phyloP scores from a whole-genome alignment of 768 basidiomycete species.

The Termitomyces sp. region DNA sequence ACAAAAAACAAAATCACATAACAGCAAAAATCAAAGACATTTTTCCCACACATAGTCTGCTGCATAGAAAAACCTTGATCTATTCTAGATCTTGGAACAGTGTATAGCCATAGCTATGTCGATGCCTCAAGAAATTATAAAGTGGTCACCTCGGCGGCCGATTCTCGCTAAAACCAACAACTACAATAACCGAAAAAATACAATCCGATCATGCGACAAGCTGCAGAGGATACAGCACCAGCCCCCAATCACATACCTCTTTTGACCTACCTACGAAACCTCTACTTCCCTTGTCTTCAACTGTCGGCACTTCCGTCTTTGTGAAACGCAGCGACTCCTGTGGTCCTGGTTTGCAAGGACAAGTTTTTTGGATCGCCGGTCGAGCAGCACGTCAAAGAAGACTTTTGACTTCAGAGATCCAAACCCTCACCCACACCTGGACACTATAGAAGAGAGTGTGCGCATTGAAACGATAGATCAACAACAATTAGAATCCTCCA shows the following conservation, averaged over 20 bases:
- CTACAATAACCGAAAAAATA: no score
- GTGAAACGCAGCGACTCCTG: constrained; percentile 68
- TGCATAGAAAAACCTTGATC: no score
- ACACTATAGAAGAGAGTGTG: constrained; percentile 50
- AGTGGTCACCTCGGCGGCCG: no score
- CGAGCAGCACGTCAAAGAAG: constrained; percentile 32
- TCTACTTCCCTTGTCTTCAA: constrained; percentile 31
- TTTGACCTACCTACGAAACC: constrained; percentile 21
- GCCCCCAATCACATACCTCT: constrained; percentile 24
- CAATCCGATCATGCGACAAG: no score
- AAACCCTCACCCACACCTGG: constrained; percentile 64
- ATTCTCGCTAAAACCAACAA: no score
- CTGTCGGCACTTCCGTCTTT: constrained; percentile 37
- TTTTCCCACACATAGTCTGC: no score
- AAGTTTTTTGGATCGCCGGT: constrained; percentile 55
- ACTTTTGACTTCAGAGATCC: constrained; percentile 72
- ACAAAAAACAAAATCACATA: no score
- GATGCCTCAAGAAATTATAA: no score
- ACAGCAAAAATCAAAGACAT: no score
- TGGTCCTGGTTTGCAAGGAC: constrained; percentile 72
- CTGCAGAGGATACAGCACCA: no score
- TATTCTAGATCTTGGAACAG: no score
- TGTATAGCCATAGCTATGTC: no score
- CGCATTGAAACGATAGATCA: constrained; percentile 24
- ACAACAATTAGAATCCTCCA: constrained; percentile 6